A percentile compares a stretch with the other conserved stretches of the same genome.
phyloP scores from a whole-genome alignment of 1,139 yeast species.

The Saccharomyces hybrid region DNA sequence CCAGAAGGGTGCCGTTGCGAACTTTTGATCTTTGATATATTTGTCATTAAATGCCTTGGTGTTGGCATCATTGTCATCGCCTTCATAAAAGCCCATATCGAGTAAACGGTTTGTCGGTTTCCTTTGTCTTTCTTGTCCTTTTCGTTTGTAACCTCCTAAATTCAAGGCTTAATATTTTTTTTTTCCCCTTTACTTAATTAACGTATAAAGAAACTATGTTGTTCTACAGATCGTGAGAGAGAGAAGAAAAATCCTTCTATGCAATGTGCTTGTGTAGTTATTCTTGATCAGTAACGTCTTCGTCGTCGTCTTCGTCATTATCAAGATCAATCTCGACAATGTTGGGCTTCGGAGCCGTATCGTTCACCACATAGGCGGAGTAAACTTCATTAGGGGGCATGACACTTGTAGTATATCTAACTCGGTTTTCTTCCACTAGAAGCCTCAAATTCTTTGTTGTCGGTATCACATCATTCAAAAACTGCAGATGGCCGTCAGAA shows the following conservation, averaged over 20 bases:
- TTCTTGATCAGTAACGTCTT: not conserved
- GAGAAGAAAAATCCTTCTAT: not conserved
- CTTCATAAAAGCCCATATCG: conserved; percentile 16
- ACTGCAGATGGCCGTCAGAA: conserved; percentile 56
- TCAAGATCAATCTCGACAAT: conserved; percentile 1
- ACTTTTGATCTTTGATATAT: not conserved
- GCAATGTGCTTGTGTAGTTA: not conserved
- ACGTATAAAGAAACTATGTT: not conserved
- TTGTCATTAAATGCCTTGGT: not conserved
- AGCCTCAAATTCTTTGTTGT: conserved; percentile 43
- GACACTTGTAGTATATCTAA: conserved; percentile 32
- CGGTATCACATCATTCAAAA: conserved; percentile 62
- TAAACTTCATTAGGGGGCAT: not conserved
- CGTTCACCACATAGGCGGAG: conserved; percentile 1
- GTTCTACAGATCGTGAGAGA: not conserved
- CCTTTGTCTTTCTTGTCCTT: not conserved
- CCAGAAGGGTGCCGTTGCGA: not conserved
- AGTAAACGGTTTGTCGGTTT: not conserved
- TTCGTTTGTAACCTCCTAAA: not conserved
- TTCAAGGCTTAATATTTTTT: not conserved
- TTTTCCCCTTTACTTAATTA: not conserved
- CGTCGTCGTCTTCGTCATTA: not conserved
- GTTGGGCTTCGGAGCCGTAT: conserved; percentile 5
- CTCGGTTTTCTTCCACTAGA: conserved; percentile 38
- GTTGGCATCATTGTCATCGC: conserved; percentile 6